Conservation (phyloP, 2,329 filamentous ascomycete genomes). For the Clonostachys chloroleuca region DNA sequence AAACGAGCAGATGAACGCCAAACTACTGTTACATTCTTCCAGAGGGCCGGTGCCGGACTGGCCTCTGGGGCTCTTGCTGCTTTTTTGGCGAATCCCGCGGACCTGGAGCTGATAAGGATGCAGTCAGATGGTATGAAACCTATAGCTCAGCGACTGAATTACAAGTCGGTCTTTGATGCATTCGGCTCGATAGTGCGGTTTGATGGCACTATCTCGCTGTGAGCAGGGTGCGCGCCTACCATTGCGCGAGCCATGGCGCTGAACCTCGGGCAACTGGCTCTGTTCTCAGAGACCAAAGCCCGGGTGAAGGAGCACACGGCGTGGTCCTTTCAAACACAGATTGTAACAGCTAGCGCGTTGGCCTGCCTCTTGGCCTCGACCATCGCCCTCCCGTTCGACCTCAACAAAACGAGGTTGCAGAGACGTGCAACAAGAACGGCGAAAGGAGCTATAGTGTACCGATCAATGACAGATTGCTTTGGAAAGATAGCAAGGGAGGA, state of each 20-base stretch:
- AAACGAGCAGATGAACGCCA: conserved; percentile 67
- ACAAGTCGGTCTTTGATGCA: conserved; percentile 90
- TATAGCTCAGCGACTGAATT: conserved; percentile 79
- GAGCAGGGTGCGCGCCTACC: conserved; percentile 86
- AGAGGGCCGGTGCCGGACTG: conserved; percentile 82
- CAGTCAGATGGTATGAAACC: conserved; percentile 94
- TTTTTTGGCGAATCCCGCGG: conserved; percentile 92
- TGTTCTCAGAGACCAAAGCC: conserved; percentile 94
- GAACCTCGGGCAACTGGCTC: conserved; percentile 95
- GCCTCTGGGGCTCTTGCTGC: conserved; percentile 86
- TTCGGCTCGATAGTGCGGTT: conserved; percentile 72
- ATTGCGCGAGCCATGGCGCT: conserved; percentile 95
- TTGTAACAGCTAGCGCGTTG: conserved; percentile 79
- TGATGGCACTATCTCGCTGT: conserved; percentile 80
- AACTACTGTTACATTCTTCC: conserved; percentile 71
- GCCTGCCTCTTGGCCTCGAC: conserved; percentile 99
- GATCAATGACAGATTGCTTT: conserved; percentile 86
- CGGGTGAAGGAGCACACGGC: conserved; percentile 73
- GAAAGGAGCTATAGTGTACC: conserved; percentile 82
- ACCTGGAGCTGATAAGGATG: conserved; percentile 95
- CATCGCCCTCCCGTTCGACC: conserved; percentile 95
- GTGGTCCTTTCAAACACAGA: conserved; percentile 65
- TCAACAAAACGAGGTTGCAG: conserved; percentile 95
- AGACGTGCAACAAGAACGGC: conserved; percentile 78
- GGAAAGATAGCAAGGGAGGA: conserved; percentile 85